Evolutionary conservation across 208 protist genomes (phyloP), one percentile per base, ranked within the genome.

Genomic region (Eutreptiella sp.): DNA sequence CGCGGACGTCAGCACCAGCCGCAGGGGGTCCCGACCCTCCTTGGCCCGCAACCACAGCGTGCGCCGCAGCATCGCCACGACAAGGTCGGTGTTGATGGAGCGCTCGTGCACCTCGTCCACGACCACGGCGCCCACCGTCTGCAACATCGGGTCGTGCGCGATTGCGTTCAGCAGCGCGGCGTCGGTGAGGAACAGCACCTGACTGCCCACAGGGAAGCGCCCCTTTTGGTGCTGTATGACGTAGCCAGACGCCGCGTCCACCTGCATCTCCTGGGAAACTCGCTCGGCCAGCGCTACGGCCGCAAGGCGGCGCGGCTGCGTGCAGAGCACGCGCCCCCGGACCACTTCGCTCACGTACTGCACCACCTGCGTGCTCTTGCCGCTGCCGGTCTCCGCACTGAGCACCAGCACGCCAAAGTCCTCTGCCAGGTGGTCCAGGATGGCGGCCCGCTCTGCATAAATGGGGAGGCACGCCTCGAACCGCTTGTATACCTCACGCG

Each of bases 61-160:
- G 24, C 85, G 76, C 81, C 99, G 98, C 7, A 99, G 68, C 1
- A 98, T 73, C 4, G 89, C 96, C 63, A 99, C 97, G 1, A 99
- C 74, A 33, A 99, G 89, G 69, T 99, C 97, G 0, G 97, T 99
- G 41, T 93, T 77, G 26, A 99, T 88, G 1, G 94, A 98, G 5
- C 97, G 75, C 76, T 99, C 97, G 73, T 99, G 98, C 0, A 96
- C 97, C 77, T 99, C 97, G 80, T 99, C 97, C 0, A 99, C 75
- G 48, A 99, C 94, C 53, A 99, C 90, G 11, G 96, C 81, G 46
- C 80, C 83, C 76, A 99, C 98, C 4, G 79, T 55, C 23, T 38
- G 68, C 14, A 98, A 58, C 5, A 88, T 38, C 9, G 87, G 77
- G 68, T 98, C 94, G 19, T 79, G 55, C 65, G 98, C 85, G 38